Base-by-base conservation (phyloP, 768 basidiomycete species). In the Mycena filopes region DNA sequence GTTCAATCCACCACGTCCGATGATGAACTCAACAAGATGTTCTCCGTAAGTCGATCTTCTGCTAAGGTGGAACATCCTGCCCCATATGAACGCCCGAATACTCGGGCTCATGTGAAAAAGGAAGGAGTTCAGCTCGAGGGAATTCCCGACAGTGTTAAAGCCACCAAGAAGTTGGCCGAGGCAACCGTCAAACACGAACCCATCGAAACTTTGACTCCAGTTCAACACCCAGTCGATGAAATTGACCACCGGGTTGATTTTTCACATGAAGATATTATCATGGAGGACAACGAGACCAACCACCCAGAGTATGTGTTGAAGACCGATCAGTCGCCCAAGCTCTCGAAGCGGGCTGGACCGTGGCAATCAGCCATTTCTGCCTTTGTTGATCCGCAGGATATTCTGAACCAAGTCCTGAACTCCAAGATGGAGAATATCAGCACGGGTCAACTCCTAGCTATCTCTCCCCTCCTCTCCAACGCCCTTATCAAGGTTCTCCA, bases 341-440 rank as follows among this genome's bases (percentile, higher is more conserved):
- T 58, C 23, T 48, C 59, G 4, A 60, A 60, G 16, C 38, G 41
- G 1, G 15, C 47, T 20, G 59, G 59, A 0, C 59, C 59, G 4
- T 49, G 59, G 12, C 59, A 60, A 33, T 60, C 59, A n/a, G 59
- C 59, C 12, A 49, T 60, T 25, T 50, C 59, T 15, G 23, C 59
- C 2, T 25, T 13, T 16, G 13, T 60, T 8, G 33, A 60, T 21
- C 59, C 59, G 7, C 21, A 50, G 29, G 48, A n/a, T n/a, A n/a
- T n/a, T n/a, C n/a, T n/a, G n/a, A n/a, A n/a, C n/a, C n/a, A n/a
- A n/a, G n/a, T n/a, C 2, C 29, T 47, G 26, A 28, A 47, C 26
- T 10, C 46, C 11, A 26, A 26, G 25, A 4, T 47, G 15, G 41
- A 42, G 5, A 47, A 26, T 28, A 4, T 47, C 4, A 28, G 25